Evolutionary conservation across 192 early-diverging fungal genomes (phyloP), one percentile per base, ranked within the genome.

Genomic region (Podila horticola): DNA sequence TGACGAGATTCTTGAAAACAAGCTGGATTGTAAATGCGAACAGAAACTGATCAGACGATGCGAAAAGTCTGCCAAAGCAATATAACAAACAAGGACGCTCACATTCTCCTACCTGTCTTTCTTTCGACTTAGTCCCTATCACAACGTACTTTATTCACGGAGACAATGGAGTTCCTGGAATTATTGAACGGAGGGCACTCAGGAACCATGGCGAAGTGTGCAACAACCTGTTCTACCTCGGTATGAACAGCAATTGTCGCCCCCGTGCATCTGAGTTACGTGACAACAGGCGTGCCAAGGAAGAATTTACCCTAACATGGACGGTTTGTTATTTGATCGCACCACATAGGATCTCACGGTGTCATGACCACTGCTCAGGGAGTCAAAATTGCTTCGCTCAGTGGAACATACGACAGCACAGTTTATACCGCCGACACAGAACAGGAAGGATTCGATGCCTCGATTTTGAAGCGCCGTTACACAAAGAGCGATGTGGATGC

Each of bases 101-200:
- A 45, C 19, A 20, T 34, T 38, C 34, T 22, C 20, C 36, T 38
- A 38, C 63, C 63, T 63, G 48, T 51, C 28, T 50, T 67, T 10
- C 31, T 15, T 19, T 22, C 59, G 19, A 5, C 17, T 7, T 71
- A 86, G 92, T 95, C 17, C 93, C 94, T 0, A 75, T 94, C 19
- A 87, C 91, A 50, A 91, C 95, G 1, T 96, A 95, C 73, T 90
- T 93, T 62, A 89, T 95, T 45, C 81, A 85, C 36, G 95, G 95
- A 36, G 83, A 87, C 59, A 83, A 84, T 38, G 67, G 74, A n/a
- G 77, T 94, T 24, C 94, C 95, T 0, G 77, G 77, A 20, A 81
- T 71, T 9, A 85, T 93, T 30, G 72, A 81, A 31, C 82, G 87
- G 17, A 86, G 83, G 20, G 87, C 92, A 45, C 68, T 83, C 26